A percentile compares a stretch with the other conserved stretches of the same genome.
phyloP scores from a whole-genome alignment of 352 stramenopile species.

The Globisporangium takayamanum region DNA sequence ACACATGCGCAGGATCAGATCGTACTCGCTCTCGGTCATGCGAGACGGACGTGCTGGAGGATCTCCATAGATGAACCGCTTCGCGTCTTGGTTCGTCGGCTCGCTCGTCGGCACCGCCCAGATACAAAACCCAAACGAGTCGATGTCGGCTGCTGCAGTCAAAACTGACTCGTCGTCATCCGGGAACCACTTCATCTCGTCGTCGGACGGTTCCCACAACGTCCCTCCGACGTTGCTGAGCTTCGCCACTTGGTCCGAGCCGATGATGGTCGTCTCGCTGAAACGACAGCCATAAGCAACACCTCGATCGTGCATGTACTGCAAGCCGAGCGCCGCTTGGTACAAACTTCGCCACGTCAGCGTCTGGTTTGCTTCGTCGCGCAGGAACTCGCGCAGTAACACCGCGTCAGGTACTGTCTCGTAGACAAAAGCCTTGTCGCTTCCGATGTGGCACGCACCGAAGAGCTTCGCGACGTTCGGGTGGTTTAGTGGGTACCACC shows the following conservation, averaged over 20 bases:
- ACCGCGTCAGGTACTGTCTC: not conserved
- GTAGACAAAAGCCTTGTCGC: not conserved
- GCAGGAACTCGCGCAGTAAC: not conserved
- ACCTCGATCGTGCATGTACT: slow-evolving; percentile 22
- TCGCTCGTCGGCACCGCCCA: slow-evolving; percentile 4
- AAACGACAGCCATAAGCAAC: slow-evolving; percentile 15
- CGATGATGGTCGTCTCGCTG: slow-evolving; percentile 6
- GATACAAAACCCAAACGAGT: slow-evolving; percentile 23
- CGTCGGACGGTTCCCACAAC: no score
- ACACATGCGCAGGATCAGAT: not conserved
- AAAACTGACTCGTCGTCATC: no score
- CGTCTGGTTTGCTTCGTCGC: not conserved
- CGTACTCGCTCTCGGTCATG: slow-evolving; percentile 6
- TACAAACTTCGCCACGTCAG: slow-evolving; percentile 15
- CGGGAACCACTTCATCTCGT: slow-evolving; percentile 1
- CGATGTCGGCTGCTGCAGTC: slow-evolving; percentile 11
- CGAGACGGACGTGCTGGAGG: not conserved
- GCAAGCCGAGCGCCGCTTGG: slow-evolving; percentile 22
- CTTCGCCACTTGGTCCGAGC: slow-evolving; percentile 8
- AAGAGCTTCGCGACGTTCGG: slow-evolving; percentile 4
- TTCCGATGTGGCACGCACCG: not conserved
- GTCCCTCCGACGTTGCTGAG: slow-evolving; percentile 5
- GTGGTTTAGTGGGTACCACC: slow-evolving; percentile 3
- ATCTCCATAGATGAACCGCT: not conserved
- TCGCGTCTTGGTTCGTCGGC: not conserved